These are phyloP conservation scores for Podila minutissima DNA, from an alignment of 192 early-diverging fungal genomes.

Conservation along the genomic window DNA sequence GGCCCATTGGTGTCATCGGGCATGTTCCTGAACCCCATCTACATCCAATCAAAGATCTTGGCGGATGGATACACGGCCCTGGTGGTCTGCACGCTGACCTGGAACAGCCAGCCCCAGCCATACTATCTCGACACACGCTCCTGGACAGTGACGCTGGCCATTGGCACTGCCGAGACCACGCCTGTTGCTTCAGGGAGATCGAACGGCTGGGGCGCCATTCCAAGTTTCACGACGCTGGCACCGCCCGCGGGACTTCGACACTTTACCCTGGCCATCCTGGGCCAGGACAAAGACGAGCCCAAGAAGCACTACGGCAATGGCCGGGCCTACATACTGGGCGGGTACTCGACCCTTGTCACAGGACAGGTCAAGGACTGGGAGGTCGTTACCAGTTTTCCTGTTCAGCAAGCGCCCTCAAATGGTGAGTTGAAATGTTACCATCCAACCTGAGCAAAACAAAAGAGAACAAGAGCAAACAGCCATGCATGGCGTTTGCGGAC, in stretches of 20 bases:
- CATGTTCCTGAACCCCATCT: constrained; percentile 39
- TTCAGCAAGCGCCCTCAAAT: constrained; percentile 41
- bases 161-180: constrained; percentile 32
- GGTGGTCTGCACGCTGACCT: constrained; percentile 45
- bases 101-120: constrained; percentile 48
- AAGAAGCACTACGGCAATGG: constrained; percentile 28
- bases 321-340: constrained; percentile 32
- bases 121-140: constrained; percentile 42
- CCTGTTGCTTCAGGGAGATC: constrained; percentile 10
- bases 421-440: constrained; percentile 3
- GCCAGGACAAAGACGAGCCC: constrained; percentile 17
- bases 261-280: constrained; percentile 29
- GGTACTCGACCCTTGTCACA: constrained; percentile 35
- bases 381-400: constrained; percentile 36
- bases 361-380: constrained; percentile 36
- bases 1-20: constrained; percentile 16
- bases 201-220: constrained; percentile 39
- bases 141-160: constrained; percentile 34
- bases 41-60: constrained; percentile 37
- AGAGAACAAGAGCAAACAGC: no score
- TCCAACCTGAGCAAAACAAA: no score
- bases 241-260: constrained; percentile 43
- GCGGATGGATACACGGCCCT: constrained; percentile 35
- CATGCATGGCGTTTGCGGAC: neutral
- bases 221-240: constrained; percentile 11